Base-by-base conservation (phyloP, 495 filamentous ascomycete genomes). In the Tuber aestivum region DNA sequence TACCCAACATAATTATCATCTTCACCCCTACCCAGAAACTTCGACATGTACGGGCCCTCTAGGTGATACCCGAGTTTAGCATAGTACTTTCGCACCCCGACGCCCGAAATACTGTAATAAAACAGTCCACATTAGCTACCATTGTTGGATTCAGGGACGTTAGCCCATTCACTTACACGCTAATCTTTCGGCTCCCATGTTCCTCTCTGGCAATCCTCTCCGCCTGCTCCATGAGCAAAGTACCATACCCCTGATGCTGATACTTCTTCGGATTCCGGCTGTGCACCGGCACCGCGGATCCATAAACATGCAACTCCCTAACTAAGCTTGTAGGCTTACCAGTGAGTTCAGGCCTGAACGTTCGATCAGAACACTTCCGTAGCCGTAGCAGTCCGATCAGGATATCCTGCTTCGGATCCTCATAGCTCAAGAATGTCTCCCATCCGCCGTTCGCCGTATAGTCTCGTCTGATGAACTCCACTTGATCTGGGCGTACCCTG, bases 331-430 rank as follows among this genome's bases (percentile, higher is more conserved):
- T 96, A 76, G 90, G 92, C 84, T 97, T 94, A 5, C 89, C 90
- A 1, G 86, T 90, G 74, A 99, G 89, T 82, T 99, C 95, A 35
- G 90, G 89, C 69, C 95, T 91, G 86, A 95, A 99, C 0, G 96
- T 97, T 72, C 91, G 93, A 76, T 89, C 86, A 35, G 92, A 95
- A 82, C 95, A 99, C 85, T 97, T 97, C 71, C 95, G 89, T 75
- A 99, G 84, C 21, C 95, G 91, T 56, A 99, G 90, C 70, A 99
- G 86, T 23, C 93, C 96, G 72, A 99, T 97, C 27, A 99, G 85
- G 77, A 99, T 98, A 84, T 99, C 95, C 84, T 97, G 95, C 86
- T 97, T 97, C 4, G 95, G 95, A 82, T 99, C 95, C 82, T 99
- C 95, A 81, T 98, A 99, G 32, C 95, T 94, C 8, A 99, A 85